A percentile compares a stretch with the other conserved stretches of the same genome.
These are phyloP conservation scores for Cryptococcus sp. DNA, from an alignment of 1,284 basidiomycete genomes.

Conservation along the genomic window DNA sequence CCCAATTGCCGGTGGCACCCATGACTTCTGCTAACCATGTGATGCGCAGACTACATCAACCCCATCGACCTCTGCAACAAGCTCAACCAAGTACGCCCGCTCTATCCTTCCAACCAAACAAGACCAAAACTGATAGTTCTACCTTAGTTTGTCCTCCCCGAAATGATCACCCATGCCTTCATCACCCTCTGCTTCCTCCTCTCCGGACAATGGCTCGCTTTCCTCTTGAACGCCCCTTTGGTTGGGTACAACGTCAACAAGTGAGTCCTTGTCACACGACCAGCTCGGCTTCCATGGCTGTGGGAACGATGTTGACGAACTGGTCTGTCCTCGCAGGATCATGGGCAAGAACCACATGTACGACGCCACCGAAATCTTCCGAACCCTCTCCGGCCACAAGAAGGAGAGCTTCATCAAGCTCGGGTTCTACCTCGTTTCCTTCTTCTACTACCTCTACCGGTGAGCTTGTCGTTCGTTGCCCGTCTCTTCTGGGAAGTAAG, in stretches of 20 bases:
- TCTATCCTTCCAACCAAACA: background rate
- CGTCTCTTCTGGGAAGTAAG: slow-evolving; percentile 1
- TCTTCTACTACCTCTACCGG: slow-evolving; percentile 97
- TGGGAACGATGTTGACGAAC: background rate
- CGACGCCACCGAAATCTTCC: slow-evolving; percentile 98
- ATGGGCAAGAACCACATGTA: slow-evolving; percentile 95
- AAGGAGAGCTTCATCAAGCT: slow-evolving; percentile 96
- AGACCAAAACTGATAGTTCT: background rate
- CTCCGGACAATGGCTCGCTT: slow-evolving; percentile 91
- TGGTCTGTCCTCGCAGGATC: slow-evolving; percentile 59
- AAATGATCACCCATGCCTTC: slow-evolving; percentile 92
- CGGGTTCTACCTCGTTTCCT: slow-evolving; percentile 87
- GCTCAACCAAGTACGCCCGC: slow-evolving; percentile 78
- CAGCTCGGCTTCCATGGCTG: background rate
- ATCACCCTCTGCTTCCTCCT: slow-evolving; percentile 84
- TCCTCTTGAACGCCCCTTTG: slow-evolving; percentile 86
- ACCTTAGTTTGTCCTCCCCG: slow-evolving; percentile 88
- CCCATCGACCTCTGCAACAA: slow-evolving; percentile 99
- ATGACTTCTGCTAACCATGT: too few relatives aligned
- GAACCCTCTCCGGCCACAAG: slow-evolving; percentile 89
- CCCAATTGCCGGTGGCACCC: too few relatives aligned
- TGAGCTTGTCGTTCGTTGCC: slow-evolving; percentile 53
- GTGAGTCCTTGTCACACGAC: slow-evolving; percentile 53
- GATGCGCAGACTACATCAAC: slow-evolving; percentile 80
- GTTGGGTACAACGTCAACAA: slow-evolving; percentile 93